Conservation (phyloP, 208 protist species). For the Acanthamoeba triangularis region DNA sequence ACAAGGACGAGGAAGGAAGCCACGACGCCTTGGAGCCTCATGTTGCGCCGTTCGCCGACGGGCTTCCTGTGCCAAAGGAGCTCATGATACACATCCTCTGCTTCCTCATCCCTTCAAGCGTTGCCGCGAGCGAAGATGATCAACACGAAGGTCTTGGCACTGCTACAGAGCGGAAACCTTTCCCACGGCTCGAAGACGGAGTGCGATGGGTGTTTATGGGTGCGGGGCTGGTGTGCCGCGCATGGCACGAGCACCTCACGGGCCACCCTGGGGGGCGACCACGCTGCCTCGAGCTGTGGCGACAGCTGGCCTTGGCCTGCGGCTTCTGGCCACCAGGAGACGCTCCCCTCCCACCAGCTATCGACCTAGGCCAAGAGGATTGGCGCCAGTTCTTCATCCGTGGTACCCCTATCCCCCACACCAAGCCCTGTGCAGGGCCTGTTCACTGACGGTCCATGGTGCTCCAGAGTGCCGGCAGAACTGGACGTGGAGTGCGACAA, state of each 20-base stretch:
- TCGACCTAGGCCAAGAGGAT: neutral
- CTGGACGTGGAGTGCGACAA: neutral
- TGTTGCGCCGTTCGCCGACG: neutral
- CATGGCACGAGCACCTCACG: neutral
- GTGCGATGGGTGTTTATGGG: neutral
- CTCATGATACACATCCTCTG: conserved; percentile 21
- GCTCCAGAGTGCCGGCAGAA: neutral
- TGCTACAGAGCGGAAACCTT: neutral
- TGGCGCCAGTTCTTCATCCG: conserved; percentile 21
- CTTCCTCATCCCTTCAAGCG: neutral
- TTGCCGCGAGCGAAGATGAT: neutral
- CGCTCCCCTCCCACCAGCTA: neutral
- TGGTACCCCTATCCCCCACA: neutral
- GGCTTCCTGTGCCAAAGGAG: neutral
- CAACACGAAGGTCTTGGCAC: neutral
- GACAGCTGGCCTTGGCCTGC: neutral
- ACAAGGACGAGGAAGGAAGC: neutral
- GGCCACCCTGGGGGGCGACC: neutral
- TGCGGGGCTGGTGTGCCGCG: neutral
- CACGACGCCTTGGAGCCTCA: no score
- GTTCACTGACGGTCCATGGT: neutral
- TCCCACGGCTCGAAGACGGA: neutral
- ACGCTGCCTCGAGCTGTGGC: neutral
- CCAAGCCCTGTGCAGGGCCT: neutral
- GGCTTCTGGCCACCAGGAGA: neutral